These are phyloP conservation scores for Penicillium manginii DNA, from an alignment of 495 filamentous ascomycete species.

Conservation along the genomic window DNA sequence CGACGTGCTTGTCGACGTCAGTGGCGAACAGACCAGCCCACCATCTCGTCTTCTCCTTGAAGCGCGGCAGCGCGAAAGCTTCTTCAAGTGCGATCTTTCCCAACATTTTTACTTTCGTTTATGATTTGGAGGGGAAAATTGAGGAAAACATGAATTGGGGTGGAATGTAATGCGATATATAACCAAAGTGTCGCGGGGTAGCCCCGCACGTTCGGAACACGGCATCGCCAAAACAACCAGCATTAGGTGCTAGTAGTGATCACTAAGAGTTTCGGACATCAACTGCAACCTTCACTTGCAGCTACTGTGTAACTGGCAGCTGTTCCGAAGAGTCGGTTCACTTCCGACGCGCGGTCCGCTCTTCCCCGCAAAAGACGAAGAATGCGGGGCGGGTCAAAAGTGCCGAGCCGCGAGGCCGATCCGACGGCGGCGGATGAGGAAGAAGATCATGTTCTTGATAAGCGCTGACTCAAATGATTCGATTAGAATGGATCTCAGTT, in stretches of 20 bases:
- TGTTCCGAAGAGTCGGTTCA: slow-evolving; percentile 6
- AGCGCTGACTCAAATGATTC: background rate
- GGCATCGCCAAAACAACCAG: background rate
- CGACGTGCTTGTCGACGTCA: slow-evolving; percentile 44
- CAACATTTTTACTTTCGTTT: slow-evolving; percentile 30
- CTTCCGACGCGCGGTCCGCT: slow-evolving; percentile 17
- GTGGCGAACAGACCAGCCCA: slow-evolving; percentile 51
- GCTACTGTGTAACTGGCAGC: background rate
- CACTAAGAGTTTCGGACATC: background rate
- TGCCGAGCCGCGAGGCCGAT: slow-evolving; percentile 15
- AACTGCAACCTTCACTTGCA: background rate
- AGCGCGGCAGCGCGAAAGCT: slow-evolving; percentile 53
- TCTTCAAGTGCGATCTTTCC: slow-evolving; percentile 58
- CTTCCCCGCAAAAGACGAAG: background rate
- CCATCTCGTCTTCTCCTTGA: slow-evolving; percentile 51
- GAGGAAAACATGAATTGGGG: background rate
- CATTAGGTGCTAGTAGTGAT: no score
- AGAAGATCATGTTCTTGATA: background rate
- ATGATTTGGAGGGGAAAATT: background rate
- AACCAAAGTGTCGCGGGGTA: background rate
- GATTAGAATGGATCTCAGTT: background rate
- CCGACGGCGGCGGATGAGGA: slow-evolving; percentile 12
- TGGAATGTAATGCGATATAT: background rate
- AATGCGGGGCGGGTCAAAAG: slow-evolving; percentile 12
- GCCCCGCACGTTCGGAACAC: background rate